Evolutionary conservation across 2,329 filamentous ascomycete genomes (phyloP), one percentile per base, ranked within the genome.

Genomic region (Talaromyces rugulosus): DNA sequence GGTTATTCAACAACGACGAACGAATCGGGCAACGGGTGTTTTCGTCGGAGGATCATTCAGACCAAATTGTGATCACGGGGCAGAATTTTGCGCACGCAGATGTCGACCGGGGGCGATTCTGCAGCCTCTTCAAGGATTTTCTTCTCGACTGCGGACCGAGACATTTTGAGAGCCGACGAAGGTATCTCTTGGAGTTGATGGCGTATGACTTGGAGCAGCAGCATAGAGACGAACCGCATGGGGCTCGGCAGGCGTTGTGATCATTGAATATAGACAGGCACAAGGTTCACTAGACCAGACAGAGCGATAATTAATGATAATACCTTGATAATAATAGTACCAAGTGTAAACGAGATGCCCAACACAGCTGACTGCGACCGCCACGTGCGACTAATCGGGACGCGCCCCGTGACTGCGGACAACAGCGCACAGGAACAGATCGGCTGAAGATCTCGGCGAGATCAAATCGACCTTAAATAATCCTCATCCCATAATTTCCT

Each of bases 1-100:
- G 66, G 28, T 60, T 74, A 16, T 64, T 66, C 50, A 53, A 53
- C 30, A n/a, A 56, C 18, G 3, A 61, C 72, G 56, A 67, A 65
- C 33, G 55, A 56, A 7, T 65, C 68, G 9, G n/a, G 4, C 31
- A 16, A n/a, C 18, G 4, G 44, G 60, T 51, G 31, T 57, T 9
- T 52, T 42, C 16, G 7, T 34, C 54, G 5, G 44, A 47, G 11
- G 27, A 30, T 28, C n/a, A 23, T 7, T 42, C 58, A 2, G 34
- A 64, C 2, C 53, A 65, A 50, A 62, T 70, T n/a, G 61, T 44
- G 16, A 53, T 70, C 31, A 66, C 64, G 3, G 53, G 50, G 9
- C 59, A 67, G 7, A n/a, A 60, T 8, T 59, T 71, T 18, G 7
- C 66, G 28, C 30, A 12, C 28, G 60, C 34, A 34, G 60, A 33